phyloP scores from a whole-genome alignment of 345 rosid species.

The Diplotaxis tenuifolia region DNA sequence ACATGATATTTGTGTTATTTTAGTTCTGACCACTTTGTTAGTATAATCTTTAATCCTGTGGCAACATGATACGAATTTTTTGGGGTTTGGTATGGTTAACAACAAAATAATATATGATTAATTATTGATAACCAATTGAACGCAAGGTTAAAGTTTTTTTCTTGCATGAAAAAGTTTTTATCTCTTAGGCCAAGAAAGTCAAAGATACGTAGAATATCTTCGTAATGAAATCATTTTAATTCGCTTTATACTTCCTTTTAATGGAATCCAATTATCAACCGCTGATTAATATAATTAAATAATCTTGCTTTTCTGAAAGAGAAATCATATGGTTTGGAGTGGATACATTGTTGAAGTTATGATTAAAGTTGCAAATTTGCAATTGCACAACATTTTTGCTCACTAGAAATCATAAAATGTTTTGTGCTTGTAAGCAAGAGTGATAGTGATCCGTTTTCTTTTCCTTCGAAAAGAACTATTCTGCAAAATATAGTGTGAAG shows the following conservation, averaged over 20 bases:
- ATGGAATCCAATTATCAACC: constrained; percentile 32
- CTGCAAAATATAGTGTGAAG: too few species aligned
- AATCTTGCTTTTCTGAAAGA: constrained; percentile 24
- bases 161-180: constrained; percentile 9
- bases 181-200: constrained; percentile 35
- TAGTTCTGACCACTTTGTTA: constrained; percentile 27
- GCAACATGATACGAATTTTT: constrained; percentile 32
- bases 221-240: background rate
- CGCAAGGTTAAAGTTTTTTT: constrained; percentile 7
- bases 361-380: constrained; percentile 30
- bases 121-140: constrained; percentile 14
- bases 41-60: constrained; percentile 14
- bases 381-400: background rate
- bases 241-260: background rate
- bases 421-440: background rate
- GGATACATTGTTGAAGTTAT: constrained; percentile 30
- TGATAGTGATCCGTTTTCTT: background rate
- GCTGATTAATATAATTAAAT: background rate
- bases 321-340: constrained; percentile 31
- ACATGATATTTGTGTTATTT: constrained; percentile 19
- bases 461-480: background rate
- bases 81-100: constrained; percentile 31
- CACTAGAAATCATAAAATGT: background rate
- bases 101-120: background rate
- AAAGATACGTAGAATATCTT: constrained; percentile 23